These are phyloP conservation scores for Leccinum longicurvipes DNA, from an alignment of 768 basidiomycete genomes.

Conservation along the genomic window DNA sequence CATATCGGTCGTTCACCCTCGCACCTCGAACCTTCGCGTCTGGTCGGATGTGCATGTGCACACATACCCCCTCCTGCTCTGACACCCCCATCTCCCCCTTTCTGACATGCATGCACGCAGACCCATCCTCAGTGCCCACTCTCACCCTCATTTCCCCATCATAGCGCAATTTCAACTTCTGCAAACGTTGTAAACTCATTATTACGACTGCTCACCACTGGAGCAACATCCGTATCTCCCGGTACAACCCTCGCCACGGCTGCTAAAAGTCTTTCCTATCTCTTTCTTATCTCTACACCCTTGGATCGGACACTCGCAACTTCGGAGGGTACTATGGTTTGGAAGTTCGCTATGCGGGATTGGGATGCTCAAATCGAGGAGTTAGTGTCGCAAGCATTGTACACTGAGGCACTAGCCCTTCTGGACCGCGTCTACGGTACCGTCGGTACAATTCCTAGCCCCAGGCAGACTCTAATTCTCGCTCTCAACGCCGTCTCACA, in stretches of 20 bases:
- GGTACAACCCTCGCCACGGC: conserved; percentile 29
- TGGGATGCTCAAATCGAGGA: conserved; percentile 87
- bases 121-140: too few species aligned
- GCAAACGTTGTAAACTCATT: conserved; percentile 42
- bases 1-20: too few species aligned
- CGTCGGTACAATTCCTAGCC: conserved; percentile 7
- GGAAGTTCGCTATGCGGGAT: conserved; percentile 67
- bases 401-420: conserved; percentile 77
- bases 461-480: conserved; percentile 54
- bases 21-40: too few species aligned
- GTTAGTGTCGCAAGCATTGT: conserved; percentile 62
- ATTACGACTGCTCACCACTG: conserved; percentile 53
- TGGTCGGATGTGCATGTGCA: too few species aligned
- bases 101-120: too few species aligned
- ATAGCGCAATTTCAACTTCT: too few species aligned
- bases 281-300: conserved; percentile 69
- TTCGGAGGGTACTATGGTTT: conserved; percentile 73
- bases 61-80: too few species aligned
- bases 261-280: conserved; percentile 33
- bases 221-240: conserved; percentile 43
- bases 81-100: too few species aligned
- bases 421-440: conserved; percentile 49
- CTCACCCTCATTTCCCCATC: too few species aligned
- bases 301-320: conserved; percentile 63
- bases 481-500: conserved; percentile 76